Conservation (phyloP, 1,284 basidiomycete genomes). For the Grifola frondosa region DNA sequence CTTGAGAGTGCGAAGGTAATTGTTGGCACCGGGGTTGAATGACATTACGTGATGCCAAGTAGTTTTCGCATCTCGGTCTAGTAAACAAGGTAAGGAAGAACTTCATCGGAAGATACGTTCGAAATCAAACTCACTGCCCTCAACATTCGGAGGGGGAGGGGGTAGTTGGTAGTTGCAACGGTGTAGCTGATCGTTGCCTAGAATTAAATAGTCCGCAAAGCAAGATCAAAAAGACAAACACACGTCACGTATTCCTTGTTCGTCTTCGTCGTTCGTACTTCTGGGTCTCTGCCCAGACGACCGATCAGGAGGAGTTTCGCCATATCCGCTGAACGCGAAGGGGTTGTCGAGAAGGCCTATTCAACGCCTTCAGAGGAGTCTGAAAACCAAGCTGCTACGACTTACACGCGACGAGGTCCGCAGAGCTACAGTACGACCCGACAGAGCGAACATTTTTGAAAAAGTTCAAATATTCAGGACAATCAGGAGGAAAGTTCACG, state of each 20-base stretch:
- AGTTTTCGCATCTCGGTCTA: slow-evolving; percentile 38
- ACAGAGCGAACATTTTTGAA: slow-evolving; percentile 46
- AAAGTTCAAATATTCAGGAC: background rate
- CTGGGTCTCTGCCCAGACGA: slow-evolving; percentile 68
- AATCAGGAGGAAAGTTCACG: background rate
- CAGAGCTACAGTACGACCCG: slow-evolving; percentile 41
- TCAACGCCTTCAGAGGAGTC: background rate
- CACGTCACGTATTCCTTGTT: slow-evolving; percentile 78
- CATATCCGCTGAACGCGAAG: slow-evolving; percentile 54
- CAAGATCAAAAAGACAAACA: slow-evolving; percentile 29
- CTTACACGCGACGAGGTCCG: slow-evolving; percentile 51
- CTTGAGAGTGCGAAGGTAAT: slow-evolving; percentile 59
- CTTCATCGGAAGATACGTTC: slow-evolving; percentile 2
- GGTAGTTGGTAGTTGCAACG: slow-evolving; percentile 65
- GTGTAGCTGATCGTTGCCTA: too few species aligned
- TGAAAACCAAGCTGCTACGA: background rate
- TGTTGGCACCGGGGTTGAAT: slow-evolving; percentile 57
- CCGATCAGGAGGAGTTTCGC: slow-evolving; percentile 78
- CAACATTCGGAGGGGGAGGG: slow-evolving; percentile 54
- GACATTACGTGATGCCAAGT: slow-evolving; percentile 78
- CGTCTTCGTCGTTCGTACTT: slow-evolving; percentile 62
- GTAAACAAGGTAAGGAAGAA: background rate
- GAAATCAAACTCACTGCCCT: slow-evolving; percentile 51
- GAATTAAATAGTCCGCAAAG: background rate
- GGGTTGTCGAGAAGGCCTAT: slow-evolving; percentile 70